Evolutionary conservation across 352 stramenopile genomes (phyloP), one percentile per base, ranked within the genome.

Genomic region (Phytophthora vignae): DNA sequence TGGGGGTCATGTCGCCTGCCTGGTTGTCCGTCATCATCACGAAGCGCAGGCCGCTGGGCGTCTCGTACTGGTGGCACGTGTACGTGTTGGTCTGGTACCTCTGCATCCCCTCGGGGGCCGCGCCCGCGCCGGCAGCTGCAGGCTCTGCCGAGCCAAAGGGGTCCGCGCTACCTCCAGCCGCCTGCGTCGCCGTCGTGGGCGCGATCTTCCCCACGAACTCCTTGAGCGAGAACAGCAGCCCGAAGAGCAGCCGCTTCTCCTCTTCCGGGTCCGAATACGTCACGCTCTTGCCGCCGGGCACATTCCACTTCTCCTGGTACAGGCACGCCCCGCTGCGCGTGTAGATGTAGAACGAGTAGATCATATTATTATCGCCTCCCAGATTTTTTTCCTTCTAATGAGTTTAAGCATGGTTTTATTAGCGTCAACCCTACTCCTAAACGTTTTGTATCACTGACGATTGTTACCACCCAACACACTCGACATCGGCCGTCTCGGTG

Each of bases 321-420:
- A 98, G 77, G 76, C 93, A 98, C 66, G 87, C 81, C 36, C 93
- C 92, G 38, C 75, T 86, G 44, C 93, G 89, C 71, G 94, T 95
- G 85, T 97, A 98, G 78, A 98, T 96, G 77, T 95, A 96, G 42
- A 98, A 88, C 65, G 93, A 97, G 91, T 88, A 98, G 77, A 98
- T 96, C 90, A 95, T 96, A n/a, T n/a, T n/a, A 40, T 44, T 55
- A 12, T n/a, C 19, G 7, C 17, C 11, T 12, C 31, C 10, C 7
- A 6, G 0, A 5, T 29, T 29, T 29, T 29, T 5, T 29, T 29
- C n/a, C 6, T 29, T 29, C 27, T 29, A 29, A 29, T 29, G n/a
- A n/a, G n/a, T n/a, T n/a, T n/a, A n/a, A n/a, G n/a, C n/a, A n/a
- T n/a, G n/a, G n/a, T n/a, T 38, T 38, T 38, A 38, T 38, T 40